Evolutionary conservation across 495 filamentous ascomycete genomes (phyloP), one percentile per base, ranked within the genome.

Genomic region (Cudoniella acicularis): DNA sequence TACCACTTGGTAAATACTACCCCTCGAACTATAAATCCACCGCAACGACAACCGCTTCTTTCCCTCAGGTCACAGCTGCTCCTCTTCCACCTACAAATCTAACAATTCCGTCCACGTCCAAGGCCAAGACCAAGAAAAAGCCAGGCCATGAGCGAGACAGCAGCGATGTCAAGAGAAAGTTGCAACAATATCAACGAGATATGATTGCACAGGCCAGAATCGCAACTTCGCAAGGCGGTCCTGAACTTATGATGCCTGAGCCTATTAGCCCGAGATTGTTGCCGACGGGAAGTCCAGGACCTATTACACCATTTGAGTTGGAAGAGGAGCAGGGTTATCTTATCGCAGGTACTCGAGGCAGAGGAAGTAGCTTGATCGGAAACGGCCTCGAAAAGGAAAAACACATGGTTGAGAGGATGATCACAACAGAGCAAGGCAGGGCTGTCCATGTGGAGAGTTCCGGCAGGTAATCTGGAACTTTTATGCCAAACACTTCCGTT

Each of bases 251-350:
- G 36, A 18, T 27, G 16, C 62, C 78, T 66, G 64, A 72, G 60
- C 78, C 87, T 36, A 73, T 74, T 10, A 85, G 85, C 20, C 90
- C 90, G 8, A 74, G 83, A 17, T 67, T 94, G 30, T 75, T 75
- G 22, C 90, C 90, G 1, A 75, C 88, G 2, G 81, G 82, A n/a
- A 90, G 87, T 46, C 88, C 89, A 0, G 88, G 88, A 0, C 87
- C 88, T 0, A 87, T 92, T 41, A 92, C 90, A 1, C 89, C 90
- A 0, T 77, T 94, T 68, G 81, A 82, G 2, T 69, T 94, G 25
- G 88, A 91, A 63, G 79, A 76, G 8, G 42, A 30, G 20, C 54
- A 46, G 36, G 60, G 64, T 1, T 66, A 66, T 59, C 13, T 64
- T 13, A 45, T 49, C 10, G 61, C 61, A 24, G 61, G 61, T 23